phyloP scores from a whole-genome alignment of 1,284 basidiomycete species.

The Irpex rosettiformis region DNA sequence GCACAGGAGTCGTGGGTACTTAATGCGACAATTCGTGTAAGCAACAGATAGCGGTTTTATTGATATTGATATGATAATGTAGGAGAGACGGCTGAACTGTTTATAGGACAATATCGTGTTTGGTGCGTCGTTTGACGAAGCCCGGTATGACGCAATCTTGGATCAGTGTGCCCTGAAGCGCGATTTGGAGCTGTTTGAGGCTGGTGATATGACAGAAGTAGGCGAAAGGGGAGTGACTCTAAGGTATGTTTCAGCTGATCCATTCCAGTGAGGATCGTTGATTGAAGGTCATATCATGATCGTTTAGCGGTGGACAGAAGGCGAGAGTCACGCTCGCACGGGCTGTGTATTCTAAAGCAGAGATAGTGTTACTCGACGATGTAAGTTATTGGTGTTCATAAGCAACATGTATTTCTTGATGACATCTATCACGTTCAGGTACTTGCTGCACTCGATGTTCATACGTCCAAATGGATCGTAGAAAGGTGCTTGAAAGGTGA shows the following conservation, averaged over 20 bases:
- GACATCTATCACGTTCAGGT: constrained; percentile 24
- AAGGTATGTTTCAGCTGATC: constrained; percentile 26
- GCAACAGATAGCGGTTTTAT: not conserved
- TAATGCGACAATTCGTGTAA: constrained; percentile 46
- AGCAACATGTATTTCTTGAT: not conserved
- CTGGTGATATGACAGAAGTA: constrained; percentile 72
- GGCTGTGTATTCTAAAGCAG: constrained; percentile 62
- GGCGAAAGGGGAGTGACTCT: constrained; percentile 63
- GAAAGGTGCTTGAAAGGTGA: constrained; percentile 72
- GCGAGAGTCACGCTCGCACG: constrained; percentile 62
- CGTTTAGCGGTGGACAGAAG: constrained; percentile 64
- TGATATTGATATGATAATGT: not conserved
- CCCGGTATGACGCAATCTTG: constrained; percentile 48
- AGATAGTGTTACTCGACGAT: constrained; percentile 64
- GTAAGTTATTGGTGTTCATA: constrained; percentile 29
- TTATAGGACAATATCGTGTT: constrained; percentile 42
- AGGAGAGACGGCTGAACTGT: not conserved
- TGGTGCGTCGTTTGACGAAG: constrained; percentile 39
- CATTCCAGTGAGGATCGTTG: no score
- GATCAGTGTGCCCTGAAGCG: constrained; percentile 61
- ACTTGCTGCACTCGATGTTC: constrained; percentile 54
- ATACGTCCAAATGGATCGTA: constrained; percentile 75
- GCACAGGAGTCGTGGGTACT: constrained; percentile 77
- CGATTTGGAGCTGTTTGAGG: constrained; percentile 65
- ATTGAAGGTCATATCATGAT: not conserved